These are phyloP conservation scores for Lithohypha guttulata DNA, from an alignment of 2,329 filamentous ascomycete genomes.

Conservation along the genomic window DNA sequence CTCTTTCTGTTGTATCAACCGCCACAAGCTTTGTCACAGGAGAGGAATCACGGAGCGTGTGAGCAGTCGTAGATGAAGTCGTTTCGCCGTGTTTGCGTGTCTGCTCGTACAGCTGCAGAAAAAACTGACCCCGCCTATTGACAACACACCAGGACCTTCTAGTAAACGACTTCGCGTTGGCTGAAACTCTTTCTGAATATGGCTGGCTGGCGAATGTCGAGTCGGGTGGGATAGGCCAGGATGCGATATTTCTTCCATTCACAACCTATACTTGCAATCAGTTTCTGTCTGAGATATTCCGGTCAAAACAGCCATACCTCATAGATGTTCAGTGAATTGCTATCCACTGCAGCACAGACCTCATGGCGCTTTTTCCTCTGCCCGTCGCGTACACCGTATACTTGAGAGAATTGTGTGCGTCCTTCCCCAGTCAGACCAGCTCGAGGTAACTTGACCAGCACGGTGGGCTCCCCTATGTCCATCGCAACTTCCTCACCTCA, in stretches of 20 bases:
- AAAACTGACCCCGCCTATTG: conserved; percentile 26
- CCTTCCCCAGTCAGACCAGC: conserved; percentile 32
- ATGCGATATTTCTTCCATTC: conserved; percentile 49
- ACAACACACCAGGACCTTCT: conserved; percentile 48
- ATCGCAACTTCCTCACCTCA: too few relatives aligned
- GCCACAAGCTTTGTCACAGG: conserved; percentile 30
- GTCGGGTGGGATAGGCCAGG: conserved; percentile 51
- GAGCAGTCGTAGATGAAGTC: conserved; percentile 20
- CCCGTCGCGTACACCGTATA: conserved; percentile 43
- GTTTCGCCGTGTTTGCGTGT: conserved; percentile 33
- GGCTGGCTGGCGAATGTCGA: conserved; percentile 47
- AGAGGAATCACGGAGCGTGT: conserved; percentile 28
- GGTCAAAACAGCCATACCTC: too few relatives aligned
- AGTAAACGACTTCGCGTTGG: conserved; percentile 30
- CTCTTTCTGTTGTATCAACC: conserved; percentile 25
- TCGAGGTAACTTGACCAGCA: conserved; percentile 37
- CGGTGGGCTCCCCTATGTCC: conserved; percentile 35
- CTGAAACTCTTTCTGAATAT: conserved; percentile 46
- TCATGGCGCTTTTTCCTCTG: conserved; percentile 54
- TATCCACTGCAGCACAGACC: conserved; percentile 48
- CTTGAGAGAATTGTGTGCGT: conserved; percentile 34
- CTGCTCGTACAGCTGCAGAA: conserved; percentile 39
- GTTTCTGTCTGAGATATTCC: too few relatives aligned
- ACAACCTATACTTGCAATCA: conserved; percentile 38
- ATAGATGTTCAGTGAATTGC: conserved; percentile 52